Percentiles rank a stretch among this genome's conserved stretches.
phyloP scores from a whole-genome alignment of 768 basidiomycete genomes.

The Nidularia pulvinata region DNA sequence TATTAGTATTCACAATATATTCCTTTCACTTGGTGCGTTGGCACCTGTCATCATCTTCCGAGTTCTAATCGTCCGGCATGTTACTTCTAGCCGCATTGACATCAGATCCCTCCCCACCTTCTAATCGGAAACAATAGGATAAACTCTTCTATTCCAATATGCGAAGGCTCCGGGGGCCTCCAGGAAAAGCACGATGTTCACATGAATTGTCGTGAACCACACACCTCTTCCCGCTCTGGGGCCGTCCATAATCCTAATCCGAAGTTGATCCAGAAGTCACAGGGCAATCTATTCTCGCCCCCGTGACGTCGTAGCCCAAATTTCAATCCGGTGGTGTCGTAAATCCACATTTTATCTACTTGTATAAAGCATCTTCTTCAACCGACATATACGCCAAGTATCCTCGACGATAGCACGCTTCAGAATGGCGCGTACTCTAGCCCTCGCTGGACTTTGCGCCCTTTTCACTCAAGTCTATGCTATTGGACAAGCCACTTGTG shows the following conservation, averaged over 20 bases:
- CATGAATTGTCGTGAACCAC: background rate
- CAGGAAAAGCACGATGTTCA: slow-evolving; percentile 1
- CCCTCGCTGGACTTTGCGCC: slow-evolving; percentile 6
- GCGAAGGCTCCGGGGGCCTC: background rate
- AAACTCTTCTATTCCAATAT: background rate
- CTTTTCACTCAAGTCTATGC: slow-evolving; percentile 22
- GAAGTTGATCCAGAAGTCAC: background rate
- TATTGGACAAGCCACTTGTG: slow-evolving; percentile 50
- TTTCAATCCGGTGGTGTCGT: background rate
- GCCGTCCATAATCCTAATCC: background rate
- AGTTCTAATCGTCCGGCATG: background rate
- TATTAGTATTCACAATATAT: too few species aligned
- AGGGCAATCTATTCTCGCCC: background rate
- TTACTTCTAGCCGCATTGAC: background rate
- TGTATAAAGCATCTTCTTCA: too few species aligned
- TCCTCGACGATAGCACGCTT: background rate
- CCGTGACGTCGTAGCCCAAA: background rate
- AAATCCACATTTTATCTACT: background rate
- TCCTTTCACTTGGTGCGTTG: too few species aligned
- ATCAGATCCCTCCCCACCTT: background rate
- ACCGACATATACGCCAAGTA: background rate
- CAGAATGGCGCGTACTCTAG: slow-evolving; percentile 4
- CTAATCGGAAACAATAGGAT: background rate
- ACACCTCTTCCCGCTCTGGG: background rate
- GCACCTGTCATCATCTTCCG: too few species aligned